Conservation (phyloP, 176 grass and related monocot species). For the Oryza rufipogon region DNA sequence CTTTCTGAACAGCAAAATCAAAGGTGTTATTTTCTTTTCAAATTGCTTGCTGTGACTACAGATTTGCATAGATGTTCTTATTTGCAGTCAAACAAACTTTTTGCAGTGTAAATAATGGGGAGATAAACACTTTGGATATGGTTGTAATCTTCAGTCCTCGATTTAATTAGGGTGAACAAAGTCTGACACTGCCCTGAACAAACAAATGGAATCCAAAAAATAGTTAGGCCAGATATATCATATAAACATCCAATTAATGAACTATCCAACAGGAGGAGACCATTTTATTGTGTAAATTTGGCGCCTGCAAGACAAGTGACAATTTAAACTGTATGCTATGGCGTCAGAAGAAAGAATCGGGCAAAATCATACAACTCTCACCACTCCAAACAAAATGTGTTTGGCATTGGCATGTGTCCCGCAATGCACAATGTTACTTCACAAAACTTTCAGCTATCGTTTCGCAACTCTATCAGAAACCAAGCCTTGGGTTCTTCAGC, state of each 20-base stretch:
- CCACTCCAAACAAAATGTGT: slow-evolving; percentile 23
- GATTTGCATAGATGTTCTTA: too few species aligned
- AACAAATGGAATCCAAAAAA: slow-evolving; percentile 40
- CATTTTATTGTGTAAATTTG: slow-evolving; percentile 39
- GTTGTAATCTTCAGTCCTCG: not conserved
- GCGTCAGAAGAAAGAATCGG: slow-evolving; percentile 30
- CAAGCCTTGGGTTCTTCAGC: slow-evolving; percentile 4
- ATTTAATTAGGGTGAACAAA: not conserved
- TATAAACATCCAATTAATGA: slow-evolving; percentile 32
- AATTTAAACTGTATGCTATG: slow-evolving; percentile 4
- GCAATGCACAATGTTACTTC: slow-evolving; percentile 8
- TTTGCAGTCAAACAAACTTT: too few species aligned
- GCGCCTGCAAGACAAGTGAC: slow-evolving; percentile 20
- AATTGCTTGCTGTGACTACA: not conserved
- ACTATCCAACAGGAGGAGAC: slow-evolving; percentile 26
- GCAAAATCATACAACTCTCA: slow-evolving; percentile 48
- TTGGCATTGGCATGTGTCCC: not conserved
- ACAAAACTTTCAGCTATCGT: slow-evolving; percentile 31
- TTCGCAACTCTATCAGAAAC: slow-evolving; percentile 38
- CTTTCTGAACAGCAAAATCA: too few species aligned
- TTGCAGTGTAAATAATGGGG: not conserved
- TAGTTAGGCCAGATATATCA: slow-evolving; percentile 6
- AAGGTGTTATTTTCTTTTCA: not conserved
- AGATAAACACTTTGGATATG: not conserved
- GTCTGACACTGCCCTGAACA: not conserved